These are phyloP conservation scores for Phtheirospermum japonicum DNA, from an alignment of 257 asterid species.

Conservation along the genomic window DNA sequence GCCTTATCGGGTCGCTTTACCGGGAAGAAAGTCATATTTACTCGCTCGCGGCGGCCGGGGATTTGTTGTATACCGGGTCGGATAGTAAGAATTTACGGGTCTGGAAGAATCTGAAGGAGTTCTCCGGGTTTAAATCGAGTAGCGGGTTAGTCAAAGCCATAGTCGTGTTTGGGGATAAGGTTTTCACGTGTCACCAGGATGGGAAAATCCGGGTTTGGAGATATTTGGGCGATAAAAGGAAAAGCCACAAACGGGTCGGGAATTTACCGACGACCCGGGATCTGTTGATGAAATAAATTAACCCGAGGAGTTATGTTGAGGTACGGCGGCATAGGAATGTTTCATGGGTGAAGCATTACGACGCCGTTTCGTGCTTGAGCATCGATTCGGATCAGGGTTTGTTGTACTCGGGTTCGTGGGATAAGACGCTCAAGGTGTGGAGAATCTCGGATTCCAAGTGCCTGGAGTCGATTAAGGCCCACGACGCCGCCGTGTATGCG, in stretches of 20 bases:
- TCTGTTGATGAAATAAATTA: slow-evolving; percentile 48
- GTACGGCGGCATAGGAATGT: slow-evolving; percentile 54
- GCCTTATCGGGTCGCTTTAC: slow-evolving; percentile 58
- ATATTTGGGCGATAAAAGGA: slow-evolving; percentile 33
- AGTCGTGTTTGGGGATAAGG: slow-evolving; percentile 44
- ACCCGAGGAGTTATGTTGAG: slow-evolving; percentile 74
- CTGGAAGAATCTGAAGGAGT: slow-evolving; percentile 69
- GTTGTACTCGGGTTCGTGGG: slow-evolving; percentile 92
- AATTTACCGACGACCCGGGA: slow-evolving; percentile 72
- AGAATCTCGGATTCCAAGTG: slow-evolving; percentile 77
- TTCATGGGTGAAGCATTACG: slow-evolving; percentile 84
- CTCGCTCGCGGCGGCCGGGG: slow-evolving; percentile 63
- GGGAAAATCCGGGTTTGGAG: slow-evolving; percentile 90
- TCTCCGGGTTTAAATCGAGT: slow-evolving; percentile 68
- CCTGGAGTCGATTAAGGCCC: slow-evolving; percentile 67
- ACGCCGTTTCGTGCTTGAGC: slow-evolving; percentile 74
- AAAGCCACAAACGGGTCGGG: slow-evolving; percentile 55
- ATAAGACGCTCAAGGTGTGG: slow-evolving; percentile 86
- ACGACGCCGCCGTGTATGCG: slow-evolving; percentile 80
- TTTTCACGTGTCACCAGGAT: slow-evolving; percentile 87
- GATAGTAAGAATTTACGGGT: slow-evolving; percentile 80
- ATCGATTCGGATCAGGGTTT: slow-evolving; percentile 53
- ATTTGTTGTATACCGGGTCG: slow-evolving; percentile 73
- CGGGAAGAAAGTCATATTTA: slow-evolving; percentile 76
- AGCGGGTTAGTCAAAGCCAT: slow-evolving; percentile 87